phyloP scores from a whole-genome alignment of 2,329 filamentous ascomycete genomes.

The Fusarium ramigenum region DNA sequence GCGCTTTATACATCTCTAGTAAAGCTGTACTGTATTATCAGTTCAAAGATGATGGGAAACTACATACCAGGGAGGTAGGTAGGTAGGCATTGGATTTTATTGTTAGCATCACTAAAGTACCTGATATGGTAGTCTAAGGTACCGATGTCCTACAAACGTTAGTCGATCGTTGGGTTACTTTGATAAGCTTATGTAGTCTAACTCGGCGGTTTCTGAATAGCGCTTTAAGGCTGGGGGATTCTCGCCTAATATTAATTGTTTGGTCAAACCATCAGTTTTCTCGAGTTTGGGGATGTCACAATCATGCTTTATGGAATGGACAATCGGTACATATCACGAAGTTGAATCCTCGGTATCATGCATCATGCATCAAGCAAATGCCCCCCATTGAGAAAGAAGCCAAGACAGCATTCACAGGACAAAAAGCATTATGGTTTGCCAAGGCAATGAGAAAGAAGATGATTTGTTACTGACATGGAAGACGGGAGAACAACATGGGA shows the following conservation, averaged over 20 bases:
- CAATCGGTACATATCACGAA: slow-evolving; percentile 8
- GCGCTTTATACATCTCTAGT: slow-evolving; percentile 8
- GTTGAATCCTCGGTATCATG: neutral
- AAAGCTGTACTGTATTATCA: neutral
- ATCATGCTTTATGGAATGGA: neutral
- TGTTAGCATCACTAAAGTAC: neutral
- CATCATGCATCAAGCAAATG: neutral
- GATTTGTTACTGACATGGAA: slow-evolving; percentile 24
- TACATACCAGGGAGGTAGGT: neutral
- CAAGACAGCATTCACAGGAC: neutral
- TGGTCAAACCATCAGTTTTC: neutral
- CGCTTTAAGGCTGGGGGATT: neutral
- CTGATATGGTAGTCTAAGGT: neutral
- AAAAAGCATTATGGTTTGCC: slow-evolving; percentile 4
- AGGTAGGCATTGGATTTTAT: neutral
- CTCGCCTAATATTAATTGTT: neutral
- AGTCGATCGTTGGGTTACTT: neutral
- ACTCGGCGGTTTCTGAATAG: neutral
- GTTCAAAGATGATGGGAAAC: neutral
- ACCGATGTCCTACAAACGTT: neutral
- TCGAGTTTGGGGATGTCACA: neutral
- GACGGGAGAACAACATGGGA: slow-evolving; percentile 18
- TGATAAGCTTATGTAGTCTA: neutral
- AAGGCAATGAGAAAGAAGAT: slow-evolving; percentile 19
- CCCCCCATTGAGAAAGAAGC: neutral